Conservation (phyloP, 2,329 filamentous ascomycete genomes). For the Fusarium redolens region DNA sequence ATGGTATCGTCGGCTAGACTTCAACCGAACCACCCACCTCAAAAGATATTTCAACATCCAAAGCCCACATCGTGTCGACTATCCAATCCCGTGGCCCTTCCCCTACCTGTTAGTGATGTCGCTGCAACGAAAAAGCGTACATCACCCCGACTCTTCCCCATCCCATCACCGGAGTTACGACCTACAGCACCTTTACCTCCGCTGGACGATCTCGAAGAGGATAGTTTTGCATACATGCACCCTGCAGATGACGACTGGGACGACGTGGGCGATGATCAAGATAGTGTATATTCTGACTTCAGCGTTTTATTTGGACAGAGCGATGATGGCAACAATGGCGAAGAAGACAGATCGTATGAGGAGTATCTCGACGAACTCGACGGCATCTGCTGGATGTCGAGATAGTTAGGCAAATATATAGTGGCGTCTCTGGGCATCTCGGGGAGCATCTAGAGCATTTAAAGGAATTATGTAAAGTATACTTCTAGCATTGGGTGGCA, state of each 20-base stretch:
- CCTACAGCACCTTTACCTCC: conserved; percentile 31
- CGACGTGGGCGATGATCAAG: conserved; percentile 55
- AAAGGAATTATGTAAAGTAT: conserved; percentile 28
- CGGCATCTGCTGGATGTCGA: conserved; percentile 61
- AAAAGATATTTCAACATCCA: conserved; percentile 23
- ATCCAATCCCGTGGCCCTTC: conserved; percentile 46
- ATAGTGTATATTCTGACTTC: conserved; percentile 67
- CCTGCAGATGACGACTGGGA: conserved; percentile 60
- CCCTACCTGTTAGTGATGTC: conserved; percentile 44
- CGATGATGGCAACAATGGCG: conserved; percentile 33
- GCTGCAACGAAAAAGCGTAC: conserved; percentile 44
- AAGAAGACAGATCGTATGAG: conserved; percentile 60
- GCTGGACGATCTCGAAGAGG: conserved; percentile 55
- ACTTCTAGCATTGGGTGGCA: conserved; percentile 14
- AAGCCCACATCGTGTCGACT: conserved; percentile 43
- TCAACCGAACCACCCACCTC: neutral
- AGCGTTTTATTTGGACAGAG: conserved; percentile 60
- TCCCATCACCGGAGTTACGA: conserved; percentile 52
- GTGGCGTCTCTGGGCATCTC: conserved; percentile 5
- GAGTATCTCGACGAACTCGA: conserved; percentile 68
- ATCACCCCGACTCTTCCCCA: conserved; percentile 47
- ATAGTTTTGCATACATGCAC: conserved; percentile 62
- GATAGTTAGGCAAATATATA: conserved; percentile 28
- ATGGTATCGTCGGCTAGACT: conserved; percentile 10
- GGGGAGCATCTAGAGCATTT: conserved; percentile 3